Conservation (phyloP, 768 basidiomycete species). For the Leccinum boreale region DNA sequence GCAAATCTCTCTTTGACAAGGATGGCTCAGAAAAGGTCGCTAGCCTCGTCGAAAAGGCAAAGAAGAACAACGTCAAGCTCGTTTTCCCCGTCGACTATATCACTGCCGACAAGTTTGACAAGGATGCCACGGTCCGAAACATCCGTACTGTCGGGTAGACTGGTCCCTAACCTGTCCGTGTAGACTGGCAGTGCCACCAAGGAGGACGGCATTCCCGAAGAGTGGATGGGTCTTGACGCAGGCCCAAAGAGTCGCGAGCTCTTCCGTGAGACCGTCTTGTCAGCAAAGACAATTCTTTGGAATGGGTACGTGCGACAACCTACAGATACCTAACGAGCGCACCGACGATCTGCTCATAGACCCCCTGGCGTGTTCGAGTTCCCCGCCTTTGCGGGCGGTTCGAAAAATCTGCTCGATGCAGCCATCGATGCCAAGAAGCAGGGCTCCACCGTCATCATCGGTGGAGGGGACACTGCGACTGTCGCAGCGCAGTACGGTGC, state of each 20-base stretch:
- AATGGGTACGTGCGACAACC: constrained; percentile 61
- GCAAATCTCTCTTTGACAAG: constrained; percentile 89
- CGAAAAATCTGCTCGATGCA: constrained; percentile 78
- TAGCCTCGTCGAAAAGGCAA: constrained; percentile 85
- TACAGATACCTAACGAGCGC: neutral
- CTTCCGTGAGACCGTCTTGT: constrained; percentile 75
- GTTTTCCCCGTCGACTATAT: constrained; percentile 96
- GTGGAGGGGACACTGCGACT: constrained; percentile 96
- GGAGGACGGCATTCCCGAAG: constrained; percentile 82
- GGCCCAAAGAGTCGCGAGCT: constrained; percentile 81
- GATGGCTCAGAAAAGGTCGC: constrained; percentile 85
- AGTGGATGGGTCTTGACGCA: constrained; percentile 93
- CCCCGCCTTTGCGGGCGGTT: constrained; percentile 84
- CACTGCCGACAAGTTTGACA: constrained; percentile 93
- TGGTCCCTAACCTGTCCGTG: constrained; percentile 5
- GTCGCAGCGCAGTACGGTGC: constrained; percentile 82
- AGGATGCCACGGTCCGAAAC: constrained; percentile 70
- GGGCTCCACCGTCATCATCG: constrained; percentile 91
- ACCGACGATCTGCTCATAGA: constrained; percentile 39
- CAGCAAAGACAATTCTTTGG: constrained; percentile 96
- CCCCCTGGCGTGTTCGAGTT: constrained; percentile 99
- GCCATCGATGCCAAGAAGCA: constrained; percentile 81
- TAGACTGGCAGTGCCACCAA: constrained; percentile 79
- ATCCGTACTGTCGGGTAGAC: neutral
- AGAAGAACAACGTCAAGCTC: constrained; percentile 86